These are phyloP conservation scores for Pseudogymnoascus sp. DNA, from an alignment of 2,329 filamentous ascomycete genomes.

Conservation along the genomic window DNA sequence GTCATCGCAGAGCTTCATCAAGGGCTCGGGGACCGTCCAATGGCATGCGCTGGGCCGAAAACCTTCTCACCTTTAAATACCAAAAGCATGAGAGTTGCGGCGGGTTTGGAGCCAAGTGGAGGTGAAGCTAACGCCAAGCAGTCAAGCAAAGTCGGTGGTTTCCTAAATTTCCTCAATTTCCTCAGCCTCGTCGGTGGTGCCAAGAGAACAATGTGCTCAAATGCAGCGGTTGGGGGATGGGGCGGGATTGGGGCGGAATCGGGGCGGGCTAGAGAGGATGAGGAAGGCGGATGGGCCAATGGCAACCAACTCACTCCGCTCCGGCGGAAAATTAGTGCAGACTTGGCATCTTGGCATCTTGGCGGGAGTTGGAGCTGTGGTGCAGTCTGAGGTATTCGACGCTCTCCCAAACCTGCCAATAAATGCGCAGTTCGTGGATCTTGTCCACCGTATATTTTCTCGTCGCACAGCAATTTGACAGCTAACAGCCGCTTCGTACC, in stretches of 20 bases:
- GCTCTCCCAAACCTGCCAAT: too few relatives aligned
- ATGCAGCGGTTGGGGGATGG: neutral
- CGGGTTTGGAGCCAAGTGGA: too few relatives aligned
- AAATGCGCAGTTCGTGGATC: too few relatives aligned
- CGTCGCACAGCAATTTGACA: neutral
- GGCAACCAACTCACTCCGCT: neutral
- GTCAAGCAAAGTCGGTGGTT: too few relatives aligned
- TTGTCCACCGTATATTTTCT: too few relatives aligned
- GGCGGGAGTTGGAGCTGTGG: neutral
- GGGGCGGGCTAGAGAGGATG: too few relatives aligned
- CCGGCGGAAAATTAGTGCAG: neutral
- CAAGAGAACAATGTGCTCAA: slow-evolving; percentile 7
- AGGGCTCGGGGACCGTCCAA: neutral
- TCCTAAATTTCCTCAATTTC: neutral
- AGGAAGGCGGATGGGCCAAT: neutral
- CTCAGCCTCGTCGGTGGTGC: neutral
- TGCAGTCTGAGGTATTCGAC: too few relatives aligned
- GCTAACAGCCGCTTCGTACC: too few relatives aligned
- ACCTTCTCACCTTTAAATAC: neutral
- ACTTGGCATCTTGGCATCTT: neutral
- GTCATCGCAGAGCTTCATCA: neutral
- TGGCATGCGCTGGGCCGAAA: neutral
- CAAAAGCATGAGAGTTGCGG: too few relatives aligned
- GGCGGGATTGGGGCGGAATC: neutral
- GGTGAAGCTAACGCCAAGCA: neutral